phyloP scores from a whole-genome alignment of 2,329 filamentous ascomycete genomes.

The Pyrenochaeta sp. region DNA sequence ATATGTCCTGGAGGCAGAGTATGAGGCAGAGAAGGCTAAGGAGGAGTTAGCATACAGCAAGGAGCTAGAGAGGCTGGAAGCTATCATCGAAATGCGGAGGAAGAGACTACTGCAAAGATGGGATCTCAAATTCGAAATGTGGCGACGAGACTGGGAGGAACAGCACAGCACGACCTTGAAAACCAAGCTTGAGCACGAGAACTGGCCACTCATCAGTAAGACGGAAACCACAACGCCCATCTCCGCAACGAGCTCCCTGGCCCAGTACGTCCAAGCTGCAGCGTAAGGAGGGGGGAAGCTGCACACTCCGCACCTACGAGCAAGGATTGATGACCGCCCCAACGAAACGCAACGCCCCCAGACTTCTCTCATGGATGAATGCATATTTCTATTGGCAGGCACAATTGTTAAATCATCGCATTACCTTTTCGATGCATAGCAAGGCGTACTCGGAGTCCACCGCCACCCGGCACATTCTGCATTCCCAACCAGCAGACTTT shows the following conservation, averaged over 20 bases:
- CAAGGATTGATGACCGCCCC: too few species aligned
- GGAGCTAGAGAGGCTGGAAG: constrained; percentile 47
- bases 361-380: neutral
- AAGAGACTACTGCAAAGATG: constrained; percentile 46
- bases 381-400: neutral
- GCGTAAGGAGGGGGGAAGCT: constrained; percentile 3
- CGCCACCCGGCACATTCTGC: neutral
- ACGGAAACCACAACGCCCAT: constrained; percentile 22
- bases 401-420: neutral
- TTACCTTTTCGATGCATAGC: constrained; percentile 3
- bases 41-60: constrained; percentile 43
- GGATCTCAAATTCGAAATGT: constrained; percentile 52
- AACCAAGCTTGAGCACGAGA: constrained; percentile 35
- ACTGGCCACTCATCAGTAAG: constrained; percentile 35
- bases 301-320: constrained; percentile 13
- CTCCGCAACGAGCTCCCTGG: constrained; percentile 31
- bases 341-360: neutral
- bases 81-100: constrained; percentile 42
- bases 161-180: constrained; percentile 32
- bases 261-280: constrained; percentile 23
- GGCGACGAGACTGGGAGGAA: constrained; percentile 46
- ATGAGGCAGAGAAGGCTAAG: constrained; percentile 44
- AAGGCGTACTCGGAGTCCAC: constrained; percentile 1
- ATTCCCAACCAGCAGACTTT: neutral
- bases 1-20: constrained; percentile 42